phyloP scores from a whole-genome alignment of 768 basidiomycete species.

The Leucocoprinus leucothites region DNA sequence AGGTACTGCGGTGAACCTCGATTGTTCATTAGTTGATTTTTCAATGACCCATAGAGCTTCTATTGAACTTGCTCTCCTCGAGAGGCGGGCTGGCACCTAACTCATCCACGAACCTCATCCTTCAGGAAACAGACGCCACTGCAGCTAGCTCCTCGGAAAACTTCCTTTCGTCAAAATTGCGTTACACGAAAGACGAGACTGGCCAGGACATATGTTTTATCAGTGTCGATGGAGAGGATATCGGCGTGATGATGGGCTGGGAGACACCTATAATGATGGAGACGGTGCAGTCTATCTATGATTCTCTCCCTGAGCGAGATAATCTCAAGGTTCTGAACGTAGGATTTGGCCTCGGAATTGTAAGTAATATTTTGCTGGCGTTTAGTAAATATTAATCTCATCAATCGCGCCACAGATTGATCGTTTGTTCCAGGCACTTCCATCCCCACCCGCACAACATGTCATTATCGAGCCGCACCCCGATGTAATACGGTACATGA shows the following conservation, averaged over 20 bases:
- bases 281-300: conserved; percentile 68
- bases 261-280: conserved; percentile 83
- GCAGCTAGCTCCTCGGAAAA: conserved; percentile 60
- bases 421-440: conserved; percentile 66
- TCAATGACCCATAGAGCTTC: conserved; percentile 51
- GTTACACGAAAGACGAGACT: conserved; percentile 62
- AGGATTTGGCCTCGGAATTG: conserved; percentile 94
- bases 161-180: conserved; percentile 70
- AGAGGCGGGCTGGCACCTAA: conserved; percentile 21
- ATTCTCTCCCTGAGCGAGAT: conserved; percentile 42
- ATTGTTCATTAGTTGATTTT: background rate
- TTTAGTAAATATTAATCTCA: background rate
- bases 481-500: conserved; percentile 85
- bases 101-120: conserved; percentile 25
- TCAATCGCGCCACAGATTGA: conserved; percentile 61
- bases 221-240: conserved; percentile 61
- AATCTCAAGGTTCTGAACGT: conserved; percentile 78
- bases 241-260: conserved; percentile 99
- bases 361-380: conserved; percentile 28
- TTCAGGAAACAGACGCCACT: conserved; percentile 51
- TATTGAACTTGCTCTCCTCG: conserved; percentile 61
- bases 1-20: conserved; percentile 46
- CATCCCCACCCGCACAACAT: conserved; percentile 63
- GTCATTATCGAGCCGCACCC: conserved; percentile 94
- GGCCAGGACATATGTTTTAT: conserved; percentile 85